Percentiles rank a stretch among this genome's conserved stretches.
phyloP scores from a whole-genome alignment of 2,329 filamentous ascomycete species.

The Trichoderma lentiforme region DNA sequence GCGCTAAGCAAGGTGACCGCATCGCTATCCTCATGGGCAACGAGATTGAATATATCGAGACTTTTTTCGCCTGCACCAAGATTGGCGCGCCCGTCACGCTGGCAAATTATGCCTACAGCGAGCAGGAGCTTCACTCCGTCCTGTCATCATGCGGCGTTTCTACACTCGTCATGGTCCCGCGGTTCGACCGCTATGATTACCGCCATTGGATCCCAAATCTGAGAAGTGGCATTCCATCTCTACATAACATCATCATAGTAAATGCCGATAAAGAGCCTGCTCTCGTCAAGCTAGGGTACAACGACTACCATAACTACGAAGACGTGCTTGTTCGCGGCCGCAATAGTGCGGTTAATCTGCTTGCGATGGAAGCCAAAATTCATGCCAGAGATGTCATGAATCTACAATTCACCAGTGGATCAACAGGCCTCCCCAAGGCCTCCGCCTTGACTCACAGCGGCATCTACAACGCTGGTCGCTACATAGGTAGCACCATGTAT shows the following conservation, averaged over 20 bases:
- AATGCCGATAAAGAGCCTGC: not conserved
- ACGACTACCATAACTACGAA: not conserved
- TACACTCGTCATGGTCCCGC: not conserved
- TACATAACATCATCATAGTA: not conserved
- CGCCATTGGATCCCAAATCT: not conserved
- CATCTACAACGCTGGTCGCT: not conserved
- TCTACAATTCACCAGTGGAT: constrained; percentile 4
- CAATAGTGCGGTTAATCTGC: not conserved
- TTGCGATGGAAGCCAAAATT: not conserved
- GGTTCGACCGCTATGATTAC: constrained; percentile 2
- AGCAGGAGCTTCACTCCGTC: not conserved
- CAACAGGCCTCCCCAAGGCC: constrained; percentile 6
- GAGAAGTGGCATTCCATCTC: not conserved
- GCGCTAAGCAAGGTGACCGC: not conserved
- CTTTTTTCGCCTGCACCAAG: not conserved
- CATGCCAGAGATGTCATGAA: constrained; percentile 3
- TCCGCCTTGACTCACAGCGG: constrained; percentile 1
- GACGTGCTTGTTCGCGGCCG: not conserved
- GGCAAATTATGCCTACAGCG: not conserved
- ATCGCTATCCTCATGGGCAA: constrained; percentile 15
- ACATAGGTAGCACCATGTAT: constrained; percentile 12
- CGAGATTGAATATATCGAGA: constrained; percentile 1
- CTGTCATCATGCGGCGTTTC: constrained; percentile 1
- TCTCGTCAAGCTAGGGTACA: not conserved
- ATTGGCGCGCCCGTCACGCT: not conserved